Conservation (phyloP, 176 grass and related monocot genomes). For the Phoenix dactylifera region DNA sequence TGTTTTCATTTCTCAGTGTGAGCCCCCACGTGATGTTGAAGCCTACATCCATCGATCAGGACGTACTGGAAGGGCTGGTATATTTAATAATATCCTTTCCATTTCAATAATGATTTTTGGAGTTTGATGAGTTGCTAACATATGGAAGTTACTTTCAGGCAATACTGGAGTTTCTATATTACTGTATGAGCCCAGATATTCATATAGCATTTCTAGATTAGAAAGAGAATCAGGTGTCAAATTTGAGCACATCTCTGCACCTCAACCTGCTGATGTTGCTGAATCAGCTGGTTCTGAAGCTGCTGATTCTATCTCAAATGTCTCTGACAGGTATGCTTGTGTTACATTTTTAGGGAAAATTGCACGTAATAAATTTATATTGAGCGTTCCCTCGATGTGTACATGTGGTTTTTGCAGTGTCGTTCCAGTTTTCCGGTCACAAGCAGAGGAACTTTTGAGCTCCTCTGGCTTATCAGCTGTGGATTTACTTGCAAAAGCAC, state of each 20-base stretch:
- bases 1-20: conserved; percentile 47
- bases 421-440: conserved; percentile 78
- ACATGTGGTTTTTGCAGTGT: conserved; percentile 50
- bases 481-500: conserved; percentile 83
- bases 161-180: conserved; percentile 81
- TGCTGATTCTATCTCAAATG: conserved; percentile 77
- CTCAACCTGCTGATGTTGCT: conserved; percentile 80
- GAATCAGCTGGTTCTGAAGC: conserved; percentile 91
- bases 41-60: conserved; percentile 95
- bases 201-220: conserved; percentile 38
- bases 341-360: background rate
- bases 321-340: conserved; percentile 66
- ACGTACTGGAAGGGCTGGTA: conserved; percentile 92
- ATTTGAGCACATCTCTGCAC: conserved; percentile 86
- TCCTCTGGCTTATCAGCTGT: conserved; percentile 54
- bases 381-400: background rate
- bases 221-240: conserved; percentile 88
- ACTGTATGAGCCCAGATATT: conserved; percentile 80
- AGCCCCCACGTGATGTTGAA: conserved; percentile 96
- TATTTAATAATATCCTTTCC: background rate
- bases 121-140: background rate
- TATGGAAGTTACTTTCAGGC: conserved; percentile 42
- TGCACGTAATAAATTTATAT: background rate
- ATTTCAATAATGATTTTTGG: conserved; percentile 1
- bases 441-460: conserved; percentile 78